Conservation (phyloP, 306 rosid genomes). For the Cucurbita argyrosperma region DNA sequence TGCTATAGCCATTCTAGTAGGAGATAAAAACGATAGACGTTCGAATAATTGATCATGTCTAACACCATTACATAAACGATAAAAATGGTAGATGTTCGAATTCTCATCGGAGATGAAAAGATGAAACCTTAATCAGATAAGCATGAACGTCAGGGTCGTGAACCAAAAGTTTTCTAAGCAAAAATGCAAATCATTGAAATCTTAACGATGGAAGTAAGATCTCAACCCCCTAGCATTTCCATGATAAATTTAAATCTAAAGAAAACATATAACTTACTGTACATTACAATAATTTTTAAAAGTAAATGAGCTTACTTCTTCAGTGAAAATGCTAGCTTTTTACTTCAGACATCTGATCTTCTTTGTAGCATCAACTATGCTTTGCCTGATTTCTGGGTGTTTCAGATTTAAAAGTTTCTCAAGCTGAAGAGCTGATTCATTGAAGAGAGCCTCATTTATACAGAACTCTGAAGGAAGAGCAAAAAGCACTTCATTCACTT, state of each 20-base stretch:
- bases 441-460: slow-evolving; percentile 28
- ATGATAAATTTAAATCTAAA: background rate
- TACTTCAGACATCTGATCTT: slow-evolving; percentile 52
- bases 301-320: background rate
- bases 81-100: too few species aligned
- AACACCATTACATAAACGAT: too few species aligned
- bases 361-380: slow-evolving; percentile 37
- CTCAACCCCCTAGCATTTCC: background rate
- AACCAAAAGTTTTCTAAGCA: background rate
- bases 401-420: slow-evolving; percentile 49
- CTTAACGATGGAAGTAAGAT: background rate
- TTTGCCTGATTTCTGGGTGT: slow-evolving; percentile 58
- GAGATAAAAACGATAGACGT: background rate
- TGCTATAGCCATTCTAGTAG: background rate
- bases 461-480: slow-evolving; percentile 52
- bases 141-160: background rate
- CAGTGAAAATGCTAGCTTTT: background rate
- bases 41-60: too few species aligned
- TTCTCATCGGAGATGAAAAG: too few species aligned
- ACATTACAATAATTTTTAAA: background rate
- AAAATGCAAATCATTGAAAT: background rate
- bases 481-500: slow-evolving; percentile 75
- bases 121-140: background rate
- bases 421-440: slow-evolving; percentile 50
- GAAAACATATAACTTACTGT: background rate